Conservation (phyloP, 2,329 filamentous ascomycete species). For the Colletotrichum scovillei region DNA sequence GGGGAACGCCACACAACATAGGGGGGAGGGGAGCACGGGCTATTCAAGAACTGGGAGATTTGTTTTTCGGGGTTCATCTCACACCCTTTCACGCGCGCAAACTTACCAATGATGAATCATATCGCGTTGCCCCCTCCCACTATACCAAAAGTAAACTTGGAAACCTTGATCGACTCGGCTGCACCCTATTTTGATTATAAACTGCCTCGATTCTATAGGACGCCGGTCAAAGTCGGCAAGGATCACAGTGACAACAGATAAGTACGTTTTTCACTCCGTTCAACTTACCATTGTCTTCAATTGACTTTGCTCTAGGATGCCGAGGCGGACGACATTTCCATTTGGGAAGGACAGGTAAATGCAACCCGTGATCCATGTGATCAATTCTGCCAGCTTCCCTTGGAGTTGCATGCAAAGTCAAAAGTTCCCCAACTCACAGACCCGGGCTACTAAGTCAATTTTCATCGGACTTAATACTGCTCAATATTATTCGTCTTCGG, state of each 20-base stretch:
- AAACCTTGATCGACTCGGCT: background rate
- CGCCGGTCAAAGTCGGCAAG: background rate
- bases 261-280: background rate
- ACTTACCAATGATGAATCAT: constrained; percentile 13
- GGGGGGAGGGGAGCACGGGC: background rate
- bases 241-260: background rate
- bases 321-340: background rate
- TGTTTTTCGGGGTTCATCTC: background rate
- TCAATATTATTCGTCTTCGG: background rate
- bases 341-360: background rate
- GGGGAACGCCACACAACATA: background rate
- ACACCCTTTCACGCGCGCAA: background rate
- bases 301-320: background rate
- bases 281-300: background rate
- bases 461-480: background rate
- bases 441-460: background rate
- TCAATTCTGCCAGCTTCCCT: background rate
- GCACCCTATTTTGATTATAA: background rate
- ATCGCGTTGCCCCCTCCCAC: background rate
- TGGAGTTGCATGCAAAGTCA: background rate
- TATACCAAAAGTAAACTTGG: constrained; percentile 9
- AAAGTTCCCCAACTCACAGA: background rate
- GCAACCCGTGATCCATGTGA: background rate
- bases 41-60: background rate
- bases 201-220: background rate